phyloP scores from a whole-genome alignment of 1,139 yeast species.

The Pneumocystis wakefieldiae region DNA sequence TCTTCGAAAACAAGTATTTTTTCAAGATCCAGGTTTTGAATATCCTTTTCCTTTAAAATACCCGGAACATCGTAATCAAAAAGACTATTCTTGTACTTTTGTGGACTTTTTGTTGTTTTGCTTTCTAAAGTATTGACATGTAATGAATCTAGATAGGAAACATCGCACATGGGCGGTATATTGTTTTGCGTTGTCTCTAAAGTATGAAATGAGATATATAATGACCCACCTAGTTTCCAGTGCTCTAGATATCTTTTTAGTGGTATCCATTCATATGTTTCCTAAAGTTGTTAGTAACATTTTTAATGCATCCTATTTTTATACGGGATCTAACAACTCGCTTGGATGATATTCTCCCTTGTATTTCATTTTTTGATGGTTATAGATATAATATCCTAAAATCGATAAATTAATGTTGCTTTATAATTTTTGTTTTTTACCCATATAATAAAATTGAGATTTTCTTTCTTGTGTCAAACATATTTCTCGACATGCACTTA shows the following conservation, averaged over 20 bases:
- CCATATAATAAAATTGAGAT: conserved; percentile 42
- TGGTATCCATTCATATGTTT: neutral
- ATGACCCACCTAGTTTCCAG: neutral
- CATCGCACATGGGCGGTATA: neutral
- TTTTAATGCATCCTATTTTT: neutral
- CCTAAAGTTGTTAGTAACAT: neutral
- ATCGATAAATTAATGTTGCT: neutral
- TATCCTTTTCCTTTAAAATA: neutral
- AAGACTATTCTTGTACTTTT: neutral
- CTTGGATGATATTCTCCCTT: conserved; percentile 45
- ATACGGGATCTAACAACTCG: conserved; percentile 24
- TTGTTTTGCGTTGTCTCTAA: neutral
- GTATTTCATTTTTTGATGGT: conserved; percentile 70
- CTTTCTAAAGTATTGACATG: neutral
- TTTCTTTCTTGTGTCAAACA: conserved; percentile 29
- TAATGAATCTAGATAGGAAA: neutral
- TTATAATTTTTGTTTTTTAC: neutral
- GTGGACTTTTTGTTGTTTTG: neutral
- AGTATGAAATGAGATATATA: neutral
- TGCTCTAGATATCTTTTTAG: neutral
- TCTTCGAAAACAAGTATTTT: neutral
- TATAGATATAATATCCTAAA: conserved; percentile 52
- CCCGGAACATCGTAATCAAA: neutral
- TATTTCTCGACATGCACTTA: conserved; percentile 62
- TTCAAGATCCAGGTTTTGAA: neutral